These are phyloP conservation scores for Ceratorhiza oryzae-sativae DNA, from an alignment of 1,284 basidiomycete genomes.

Conservation along the genomic window DNA sequence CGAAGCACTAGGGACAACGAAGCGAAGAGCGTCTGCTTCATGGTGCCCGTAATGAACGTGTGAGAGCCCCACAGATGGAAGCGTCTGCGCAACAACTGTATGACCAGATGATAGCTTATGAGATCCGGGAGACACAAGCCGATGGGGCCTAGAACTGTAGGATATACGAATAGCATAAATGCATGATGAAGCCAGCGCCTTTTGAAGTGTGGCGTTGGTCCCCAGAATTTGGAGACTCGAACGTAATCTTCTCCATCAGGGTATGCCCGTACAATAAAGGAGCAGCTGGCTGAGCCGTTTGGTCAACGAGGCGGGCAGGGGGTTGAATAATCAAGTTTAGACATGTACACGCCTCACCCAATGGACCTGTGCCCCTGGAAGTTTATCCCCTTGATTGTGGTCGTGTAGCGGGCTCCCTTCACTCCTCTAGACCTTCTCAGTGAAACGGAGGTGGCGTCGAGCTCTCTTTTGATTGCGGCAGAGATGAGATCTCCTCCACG, in stretches of 20 bases:
- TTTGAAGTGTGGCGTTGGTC: neutral
- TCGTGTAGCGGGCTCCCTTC: neutral
- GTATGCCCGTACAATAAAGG: neutral
- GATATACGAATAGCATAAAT: neutral
- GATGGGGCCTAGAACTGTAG: neutral
- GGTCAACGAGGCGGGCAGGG: neutral
- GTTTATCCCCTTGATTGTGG: neutral
- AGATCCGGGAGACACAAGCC: neutral
- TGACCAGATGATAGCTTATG: neutral
- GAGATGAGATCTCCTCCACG: neutral
- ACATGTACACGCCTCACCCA: neutral
- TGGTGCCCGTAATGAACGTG: neutral
- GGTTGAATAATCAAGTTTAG: neutral
- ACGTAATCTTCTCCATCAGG: neutral
- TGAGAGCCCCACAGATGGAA: slow-evolving; percentile 14
- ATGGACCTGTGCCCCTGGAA: neutral
- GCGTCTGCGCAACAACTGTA: neutral
- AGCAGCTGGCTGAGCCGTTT: neutral
- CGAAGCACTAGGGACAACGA: neutral
- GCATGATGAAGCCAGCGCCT: neutral
- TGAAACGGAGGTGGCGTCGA: neutral
- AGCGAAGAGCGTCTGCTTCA: neutral
- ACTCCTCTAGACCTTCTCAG: neutral
- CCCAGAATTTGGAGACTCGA: neutral
- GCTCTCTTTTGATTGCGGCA: neutral